Evolutionary conservation across 345 rosid genomes (phyloP), one percentile per base, ranked within the genome.

Genomic region (Euphorbia pulcherrima): DNA sequence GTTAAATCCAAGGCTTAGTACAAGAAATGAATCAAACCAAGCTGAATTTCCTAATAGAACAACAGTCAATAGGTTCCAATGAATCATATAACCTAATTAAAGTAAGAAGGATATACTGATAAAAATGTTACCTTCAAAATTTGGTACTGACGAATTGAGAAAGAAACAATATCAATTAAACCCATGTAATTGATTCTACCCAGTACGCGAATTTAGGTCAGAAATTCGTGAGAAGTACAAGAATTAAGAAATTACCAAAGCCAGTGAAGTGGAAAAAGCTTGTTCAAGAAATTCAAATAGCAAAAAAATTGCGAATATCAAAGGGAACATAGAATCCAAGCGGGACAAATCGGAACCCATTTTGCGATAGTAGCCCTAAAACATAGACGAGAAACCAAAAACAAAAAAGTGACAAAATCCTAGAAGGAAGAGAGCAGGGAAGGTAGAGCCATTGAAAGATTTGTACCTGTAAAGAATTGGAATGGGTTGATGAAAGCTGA

Each of bases 391-490:
- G 18, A 28, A n/a, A 2, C 16, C 11, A 29, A 7, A 16, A 13
- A 56, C 27, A 29, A 10, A 40, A 47, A 5, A 28, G 35, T 9
- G 10, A 3, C 13, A n/a, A 0, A 24, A 35, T 7, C 57, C 21
- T 6, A 59, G 10, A 28, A 41, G 55, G 47, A 29, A 44, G 51
- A 39, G 21, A 53, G 37, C 44, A 66, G 46, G 57, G 28, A 16
- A 28, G 13, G 8, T n/a, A 55, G 23, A 67, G 30, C 23, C 57
- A 26, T 20, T 21, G 11, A 39, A 11, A 51, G 44, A 55, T 54
- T 60, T 70, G 65, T 60, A 73, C 80, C 77, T 65, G 37, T 10
- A 48, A 39, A 29, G 55, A 37, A 60, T 29, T 24, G 28, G 33
- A 72, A 61, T 46, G 10, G 59, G 21, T 39, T 29, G 8, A 21